These are phyloP conservation scores for Ophiostoma sp. DNA, from an alignment of 2,329 filamentous ascomycete species.

Conservation along the genomic window DNA sequence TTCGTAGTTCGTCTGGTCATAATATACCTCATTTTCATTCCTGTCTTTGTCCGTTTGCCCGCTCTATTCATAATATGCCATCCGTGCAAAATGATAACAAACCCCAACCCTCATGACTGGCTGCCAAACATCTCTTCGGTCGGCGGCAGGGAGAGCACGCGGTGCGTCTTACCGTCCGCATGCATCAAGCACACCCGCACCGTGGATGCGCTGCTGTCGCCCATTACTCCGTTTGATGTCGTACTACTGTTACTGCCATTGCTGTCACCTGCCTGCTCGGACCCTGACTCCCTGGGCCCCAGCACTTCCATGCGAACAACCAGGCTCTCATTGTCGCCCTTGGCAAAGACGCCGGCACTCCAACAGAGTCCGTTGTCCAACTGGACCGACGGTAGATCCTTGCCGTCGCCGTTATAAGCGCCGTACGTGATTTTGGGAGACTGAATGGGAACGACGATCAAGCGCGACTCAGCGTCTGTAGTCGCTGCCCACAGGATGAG, in stretches of 20 bases:
- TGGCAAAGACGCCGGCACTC: slow-evolving; percentile 8
- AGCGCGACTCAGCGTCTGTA: slow-evolving; percentile 22
- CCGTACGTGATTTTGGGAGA: slow-evolving; percentile 18
- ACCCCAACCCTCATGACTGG: background rate
- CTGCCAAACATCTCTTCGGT: slow-evolving; percentile 19
- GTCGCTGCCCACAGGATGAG: slow-evolving; percentile 58
- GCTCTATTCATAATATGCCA: background rate
- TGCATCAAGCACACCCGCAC: slow-evolving; percentile 54
- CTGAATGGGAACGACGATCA: slow-evolving; percentile 26
- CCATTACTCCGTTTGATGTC: background rate
- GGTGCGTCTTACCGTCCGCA: slow-evolving; percentile 49
- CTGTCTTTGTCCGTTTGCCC: no score
- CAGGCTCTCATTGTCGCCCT: slow-evolving; percentile 1
- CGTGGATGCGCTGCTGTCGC: slow-evolving; percentile 38
- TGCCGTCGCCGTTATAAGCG: slow-evolving; percentile 6
- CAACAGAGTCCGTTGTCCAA: slow-evolving; percentile 24
- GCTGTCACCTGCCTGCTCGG: background rate
- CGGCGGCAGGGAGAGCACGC: slow-evolving; percentile 48
- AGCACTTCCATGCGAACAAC: slow-evolving; percentile 53
- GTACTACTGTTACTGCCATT: background rate
- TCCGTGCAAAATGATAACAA: background rate
- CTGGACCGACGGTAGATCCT: background rate
- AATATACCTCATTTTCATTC: slow-evolving; percentile 14
- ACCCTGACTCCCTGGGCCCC: slow-evolving; percentile 37
- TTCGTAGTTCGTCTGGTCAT: background rate